Percentiles rank a stretch among this genome's conserved stretches.
These are phyloP conservation scores for Cercospora brassicicola DNA, from an alignment of 2,329 filamentous ascomycete species.

Conservation along the genomic window DNA sequence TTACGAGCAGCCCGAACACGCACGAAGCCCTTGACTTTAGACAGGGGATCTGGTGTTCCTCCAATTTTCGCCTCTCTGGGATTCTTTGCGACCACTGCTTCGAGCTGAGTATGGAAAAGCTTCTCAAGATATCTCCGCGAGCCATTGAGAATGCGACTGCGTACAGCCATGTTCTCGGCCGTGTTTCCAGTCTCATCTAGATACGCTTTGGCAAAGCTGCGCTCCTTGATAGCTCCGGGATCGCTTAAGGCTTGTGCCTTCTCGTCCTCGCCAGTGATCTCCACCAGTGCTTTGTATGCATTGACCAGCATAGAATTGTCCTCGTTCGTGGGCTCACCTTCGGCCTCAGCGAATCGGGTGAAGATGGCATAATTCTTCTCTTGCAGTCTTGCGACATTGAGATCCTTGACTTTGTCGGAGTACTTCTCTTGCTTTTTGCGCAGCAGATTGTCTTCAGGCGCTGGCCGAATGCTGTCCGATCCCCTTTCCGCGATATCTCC, in stretches of 20 bases:
- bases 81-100: constrained; percentile 75
- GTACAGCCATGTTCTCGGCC: constrained; percentile 62
- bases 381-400: constrained; percentile 72
- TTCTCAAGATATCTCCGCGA: constrained; percentile 78
- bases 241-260: constrained; percentile 60
- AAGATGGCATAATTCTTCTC: constrained; percentile 71
- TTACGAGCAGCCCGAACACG: constrained; percentile 76
- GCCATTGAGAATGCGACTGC: constrained; percentile 76
- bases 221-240: constrained; percentile 67
- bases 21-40: constrained; percentile 91
- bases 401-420: constrained; percentile 71
- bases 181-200: constrained; percentile 72
- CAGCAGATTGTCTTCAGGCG: constrained; percentile 71
- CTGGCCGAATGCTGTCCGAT: constrained; percentile 46
- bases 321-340: constrained; percentile 67
- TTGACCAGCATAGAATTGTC: constrained; percentile 65
- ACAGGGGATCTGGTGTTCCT: constrained; percentile 81
- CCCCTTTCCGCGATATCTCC: constrained; percentile 51
- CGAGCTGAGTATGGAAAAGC: constrained; percentile 75
- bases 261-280: constrained; percentile 72
- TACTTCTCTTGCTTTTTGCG: constrained; percentile 83
- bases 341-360: constrained; percentile 72
- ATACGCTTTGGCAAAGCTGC: constrained; percentile 75
- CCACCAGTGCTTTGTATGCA: constrained; percentile 77
- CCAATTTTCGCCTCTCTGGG: constrained; percentile 86